Percentiles rank a stretch among this genome's conserved stretches.
Conservation (phyloP, 2,329 filamentous ascomycete species). For the Pseudonectria foliicola region DNA sequence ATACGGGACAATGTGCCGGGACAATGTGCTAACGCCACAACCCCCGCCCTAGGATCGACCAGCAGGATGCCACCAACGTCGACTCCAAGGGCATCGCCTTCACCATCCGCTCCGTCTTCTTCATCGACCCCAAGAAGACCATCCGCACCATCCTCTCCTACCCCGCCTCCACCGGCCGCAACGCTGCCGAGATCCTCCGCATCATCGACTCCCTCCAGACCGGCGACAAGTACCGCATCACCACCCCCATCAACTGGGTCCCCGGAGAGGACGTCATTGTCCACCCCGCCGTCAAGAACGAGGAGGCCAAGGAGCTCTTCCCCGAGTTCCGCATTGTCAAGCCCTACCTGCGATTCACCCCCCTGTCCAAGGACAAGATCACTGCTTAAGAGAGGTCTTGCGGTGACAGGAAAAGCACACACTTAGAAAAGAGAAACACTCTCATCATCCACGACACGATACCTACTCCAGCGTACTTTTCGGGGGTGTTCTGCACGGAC, state of each 20-base stretch:
- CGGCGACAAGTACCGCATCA: slow-evolving; percentile 81
- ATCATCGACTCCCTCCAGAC: slow-evolving; percentile 74
- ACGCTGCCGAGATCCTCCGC: slow-evolving; percentile 71
- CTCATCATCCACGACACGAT: too few species aligned
- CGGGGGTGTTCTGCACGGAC: too few species aligned
- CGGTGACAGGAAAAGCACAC: too few species aligned
- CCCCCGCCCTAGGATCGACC: slow-evolving; percentile 53
- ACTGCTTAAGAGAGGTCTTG: slow-evolving; percentile 11
- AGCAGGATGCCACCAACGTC: slow-evolving; percentile 75
- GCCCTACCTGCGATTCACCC: slow-evolving; percentile 69
- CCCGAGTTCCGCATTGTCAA: slow-evolving; percentile 64
- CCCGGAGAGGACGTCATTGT: slow-evolving; percentile 89
- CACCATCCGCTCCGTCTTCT: slow-evolving; percentile 90
- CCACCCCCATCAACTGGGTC: slow-evolving; percentile 86
- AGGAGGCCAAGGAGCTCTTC: slow-evolving; percentile 83
- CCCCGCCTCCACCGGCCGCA: slow-evolving; percentile 82
- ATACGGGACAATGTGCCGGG: neutral
- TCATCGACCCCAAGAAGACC: slow-evolving; percentile 90
- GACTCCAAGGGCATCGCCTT: slow-evolving; percentile 79
- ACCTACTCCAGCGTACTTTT: too few species aligned
- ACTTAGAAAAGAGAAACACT: too few species aligned
- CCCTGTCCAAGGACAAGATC: slow-evolving; percentile 48
- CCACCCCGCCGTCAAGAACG: slow-evolving; percentile 72
- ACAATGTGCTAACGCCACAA: slow-evolving; percentile 2
- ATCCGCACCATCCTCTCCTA: slow-evolving; percentile 90